Conservation (phyloP, 495 filamentous ascomycete species). For the Pseudomonodictys pantanalensis region DNA sequence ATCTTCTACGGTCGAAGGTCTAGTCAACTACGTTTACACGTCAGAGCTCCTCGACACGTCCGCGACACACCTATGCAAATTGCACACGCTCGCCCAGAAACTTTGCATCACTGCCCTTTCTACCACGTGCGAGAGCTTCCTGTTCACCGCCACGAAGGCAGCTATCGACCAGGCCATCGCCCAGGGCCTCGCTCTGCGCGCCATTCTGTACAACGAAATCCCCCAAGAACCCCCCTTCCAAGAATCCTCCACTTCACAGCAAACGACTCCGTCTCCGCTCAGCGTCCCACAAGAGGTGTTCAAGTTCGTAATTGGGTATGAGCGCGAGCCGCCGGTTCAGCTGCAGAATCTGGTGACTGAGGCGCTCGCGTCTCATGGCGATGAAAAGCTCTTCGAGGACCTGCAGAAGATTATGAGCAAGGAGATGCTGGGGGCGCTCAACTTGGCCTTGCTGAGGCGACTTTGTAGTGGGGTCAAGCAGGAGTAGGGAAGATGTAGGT, state of each 20-base stretch:
- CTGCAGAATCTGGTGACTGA: conserved; percentile 10
- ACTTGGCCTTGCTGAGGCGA: background rate
- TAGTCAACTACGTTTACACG: conserved; percentile 9
- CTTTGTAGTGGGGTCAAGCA: too few species aligned
- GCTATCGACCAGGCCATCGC: conserved; percentile 3
- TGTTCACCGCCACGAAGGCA: background rate
- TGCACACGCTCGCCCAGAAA: background rate
- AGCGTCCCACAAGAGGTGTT: conserved; percentile 5
- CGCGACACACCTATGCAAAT: conserved; percentile 7
- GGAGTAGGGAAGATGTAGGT: too few species aligned
- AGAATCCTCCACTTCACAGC: background rate
- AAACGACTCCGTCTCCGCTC: background rate
- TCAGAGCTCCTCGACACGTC: background rate
- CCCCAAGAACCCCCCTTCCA: background rate
- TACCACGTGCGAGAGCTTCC: background rate
- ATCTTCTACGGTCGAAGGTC: background rate
- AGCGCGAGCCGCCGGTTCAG: background rate
- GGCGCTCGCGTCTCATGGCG: conserved; percentile 4
- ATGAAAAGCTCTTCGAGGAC: background rate
- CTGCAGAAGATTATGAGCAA: background rate
- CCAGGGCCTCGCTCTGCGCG: background rate
- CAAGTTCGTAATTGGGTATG: conserved; percentile 1
- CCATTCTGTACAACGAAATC: background rate
- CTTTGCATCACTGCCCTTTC: conserved; percentile 7
- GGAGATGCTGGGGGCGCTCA: background rate